Evolutionary conservation across 2,329 filamentous ascomycete species (phyloP).

Genomic region (Calycina marina): DNA sequence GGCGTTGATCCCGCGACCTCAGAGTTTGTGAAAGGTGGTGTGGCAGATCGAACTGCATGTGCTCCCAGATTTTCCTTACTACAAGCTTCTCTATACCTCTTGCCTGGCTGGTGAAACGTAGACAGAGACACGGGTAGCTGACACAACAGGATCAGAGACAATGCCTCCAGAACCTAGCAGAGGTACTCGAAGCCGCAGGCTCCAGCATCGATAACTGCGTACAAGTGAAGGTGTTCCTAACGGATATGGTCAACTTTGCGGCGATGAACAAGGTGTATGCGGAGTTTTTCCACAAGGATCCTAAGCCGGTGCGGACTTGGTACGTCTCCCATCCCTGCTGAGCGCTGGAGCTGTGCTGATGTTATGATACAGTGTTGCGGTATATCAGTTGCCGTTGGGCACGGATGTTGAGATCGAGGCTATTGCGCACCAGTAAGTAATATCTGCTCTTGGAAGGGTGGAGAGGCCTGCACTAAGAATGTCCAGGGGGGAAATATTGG

Average conservation of each 20-base stretch:
- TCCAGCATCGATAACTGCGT: conserved; percentile 44
- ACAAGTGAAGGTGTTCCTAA: conserved; percentile 54
- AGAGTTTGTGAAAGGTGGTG: conserved; percentile 38
- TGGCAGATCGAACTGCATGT: conserved; percentile 38
- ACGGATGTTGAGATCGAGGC: conserved; percentile 41
- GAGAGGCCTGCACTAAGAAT: neutral
- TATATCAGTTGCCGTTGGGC: conserved; percentile 33
- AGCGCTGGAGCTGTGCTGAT: neutral
- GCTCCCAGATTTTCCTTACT: neutral
- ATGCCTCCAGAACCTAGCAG: conserved; percentile 42
- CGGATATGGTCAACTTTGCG: conserved; percentile 49
- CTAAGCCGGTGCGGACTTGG: conserved; percentile 34
- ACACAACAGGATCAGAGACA: conserved; percentile 21
- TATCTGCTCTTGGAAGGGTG: too few relatives aligned
- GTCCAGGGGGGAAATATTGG: too few relatives aligned
- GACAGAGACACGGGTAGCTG: neutral
- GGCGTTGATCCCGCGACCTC: conserved; percentile 40
- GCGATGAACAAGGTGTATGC: conserved; percentile 41
- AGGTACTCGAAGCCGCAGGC: conserved; percentile 45
- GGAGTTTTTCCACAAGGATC: conserved; percentile 30
- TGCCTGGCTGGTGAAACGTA: too few relatives aligned
- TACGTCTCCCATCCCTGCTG: neutral
- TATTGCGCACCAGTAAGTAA: conserved; percentile 26
- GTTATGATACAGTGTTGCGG: conserved; percentile 26
- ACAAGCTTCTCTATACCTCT: neutral